These are phyloP conservation scores for Exobasidium cylindrosporum DNA, from an alignment of 1,284 basidiomycete genomes.

Conservation along the genomic window DNA sequence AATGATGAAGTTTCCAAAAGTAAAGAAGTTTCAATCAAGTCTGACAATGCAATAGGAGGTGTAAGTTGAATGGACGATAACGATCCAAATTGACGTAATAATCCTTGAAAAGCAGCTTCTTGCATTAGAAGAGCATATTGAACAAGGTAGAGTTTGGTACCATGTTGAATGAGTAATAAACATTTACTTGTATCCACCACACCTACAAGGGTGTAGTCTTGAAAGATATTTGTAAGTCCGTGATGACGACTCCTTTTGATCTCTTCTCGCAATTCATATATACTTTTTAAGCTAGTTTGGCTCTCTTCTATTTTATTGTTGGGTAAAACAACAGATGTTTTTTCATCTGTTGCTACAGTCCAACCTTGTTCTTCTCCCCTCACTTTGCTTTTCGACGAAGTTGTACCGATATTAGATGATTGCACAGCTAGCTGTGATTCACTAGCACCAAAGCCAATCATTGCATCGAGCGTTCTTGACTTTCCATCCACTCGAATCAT, in stretches of 20 bases:
- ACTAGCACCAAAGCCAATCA: conserved; percentile 15
- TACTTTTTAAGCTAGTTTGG: conserved; percentile 74
- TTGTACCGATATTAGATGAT: background rate
- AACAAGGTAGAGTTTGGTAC: conserved; percentile 71
- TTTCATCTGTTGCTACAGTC: background rate
- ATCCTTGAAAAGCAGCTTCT: conserved; percentile 92
- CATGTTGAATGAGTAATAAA: conserved; percentile 80
- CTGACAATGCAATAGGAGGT: conserved; percentile 72
- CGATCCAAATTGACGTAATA: conserved; percentile 84
- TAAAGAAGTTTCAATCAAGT: conserved; percentile 65
- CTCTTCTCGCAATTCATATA: conserved; percentile 67
- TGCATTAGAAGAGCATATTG: conserved; percentile 62
- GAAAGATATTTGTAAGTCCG: conserved; percentile 71
- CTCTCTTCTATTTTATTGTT: conserved; percentile 66
- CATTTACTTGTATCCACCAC: conserved; percentile 75
- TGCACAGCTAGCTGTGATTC: background rate
- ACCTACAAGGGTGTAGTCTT: conserved; percentile 87
- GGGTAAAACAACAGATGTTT: conserved; percentile 38
- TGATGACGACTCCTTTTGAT: conserved; percentile 65
- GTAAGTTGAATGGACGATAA: conserved; percentile 73
- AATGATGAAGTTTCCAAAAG: conserved; percentile 67
- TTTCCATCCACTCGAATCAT: conserved; percentile 86
- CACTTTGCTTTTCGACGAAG: background rate
- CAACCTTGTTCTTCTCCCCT: background rate
- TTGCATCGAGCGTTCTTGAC: conserved; percentile 87